Percentiles rank a stretch among this genome's conserved stretches.
Conservation (phyloP, 2,329 filamentous ascomycete species). For the Cladosporium oxysporum region DNA sequence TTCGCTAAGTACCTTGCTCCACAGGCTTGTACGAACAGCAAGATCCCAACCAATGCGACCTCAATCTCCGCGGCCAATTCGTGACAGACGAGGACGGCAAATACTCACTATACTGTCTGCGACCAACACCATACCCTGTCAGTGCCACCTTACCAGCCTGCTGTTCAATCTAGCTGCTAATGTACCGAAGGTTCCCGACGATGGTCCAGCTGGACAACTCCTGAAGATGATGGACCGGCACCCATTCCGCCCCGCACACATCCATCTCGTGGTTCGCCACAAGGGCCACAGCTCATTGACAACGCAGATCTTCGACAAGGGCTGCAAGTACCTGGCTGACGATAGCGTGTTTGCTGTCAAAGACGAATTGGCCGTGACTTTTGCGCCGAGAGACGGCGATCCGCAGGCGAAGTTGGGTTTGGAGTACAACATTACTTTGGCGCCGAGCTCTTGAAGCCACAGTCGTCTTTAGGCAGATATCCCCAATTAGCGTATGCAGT, state of each 20-base stretch:
- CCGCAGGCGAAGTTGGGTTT: constrained; percentile 25
- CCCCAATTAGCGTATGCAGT: background rate
- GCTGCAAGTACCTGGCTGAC: constrained; percentile 61
- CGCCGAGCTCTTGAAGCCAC: constrained; percentile 10
- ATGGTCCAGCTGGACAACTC: constrained; percentile 60
- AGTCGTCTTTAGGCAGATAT: background rate
- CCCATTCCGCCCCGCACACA: constrained; percentile 64
- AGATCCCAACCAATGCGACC: constrained; percentile 67
- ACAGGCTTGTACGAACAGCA: constrained; percentile 65
- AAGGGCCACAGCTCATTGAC: constrained; percentile 68
- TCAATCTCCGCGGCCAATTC: constrained; percentile 74
- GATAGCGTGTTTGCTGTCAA: constrained; percentile 63
- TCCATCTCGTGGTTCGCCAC: constrained; percentile 55
- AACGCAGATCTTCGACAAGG: constrained; percentile 75
- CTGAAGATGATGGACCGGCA: constrained; percentile 61
- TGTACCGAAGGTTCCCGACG: constrained; percentile 45
- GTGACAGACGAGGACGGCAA: constrained; percentile 65
- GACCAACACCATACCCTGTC: constrained; percentile 51
- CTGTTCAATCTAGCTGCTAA: background rate
- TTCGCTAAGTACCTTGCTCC: background rate
- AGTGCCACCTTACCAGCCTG: background rate
- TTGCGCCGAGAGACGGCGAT: constrained; percentile 56
- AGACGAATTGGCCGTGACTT: constrained; percentile 60
- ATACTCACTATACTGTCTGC: constrained; percentile 54
- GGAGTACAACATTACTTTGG: constrained; percentile 25